phyloP scores from a whole-genome alignment of 495 filamentous ascomycete genomes.

The Trichoderma reesei region DNA sequence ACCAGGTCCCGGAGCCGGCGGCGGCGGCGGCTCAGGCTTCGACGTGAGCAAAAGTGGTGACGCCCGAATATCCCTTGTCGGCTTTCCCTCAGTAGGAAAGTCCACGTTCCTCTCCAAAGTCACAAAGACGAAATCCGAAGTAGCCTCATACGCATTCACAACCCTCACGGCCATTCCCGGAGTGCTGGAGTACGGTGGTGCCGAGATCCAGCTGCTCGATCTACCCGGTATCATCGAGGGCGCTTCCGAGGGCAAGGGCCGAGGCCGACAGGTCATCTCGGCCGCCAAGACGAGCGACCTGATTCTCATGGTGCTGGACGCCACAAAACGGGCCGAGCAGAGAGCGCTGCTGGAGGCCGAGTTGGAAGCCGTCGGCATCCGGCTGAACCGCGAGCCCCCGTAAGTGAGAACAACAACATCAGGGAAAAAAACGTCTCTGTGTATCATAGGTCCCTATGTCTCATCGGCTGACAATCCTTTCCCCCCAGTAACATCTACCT shows the following conservation, averaged over 20 bases:
- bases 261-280: conserved; percentile 94
- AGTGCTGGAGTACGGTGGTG: conserved; percentile 95
- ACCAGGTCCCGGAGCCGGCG: conserved; percentile 70
- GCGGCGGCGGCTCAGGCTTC: conserved; percentile 70
- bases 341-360: conserved; percentile 82
- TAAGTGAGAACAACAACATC: conserved; percentile 38
- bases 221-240: conserved; percentile 98
- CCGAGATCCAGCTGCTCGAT: conserved; percentile 97
- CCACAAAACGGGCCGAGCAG: conserved; percentile 94
- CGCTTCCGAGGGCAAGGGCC: conserved; percentile 88
- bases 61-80: conserved; percentile 92
- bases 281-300: conserved; percentile 99
- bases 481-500: conserved; percentile 88
- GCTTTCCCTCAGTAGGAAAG: conserved; percentile 97
- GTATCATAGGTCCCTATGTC: neutral
- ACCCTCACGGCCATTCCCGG: conserved; percentile 96
- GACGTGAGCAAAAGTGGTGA: conserved; percentile 97
- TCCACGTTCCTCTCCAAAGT: conserved; percentile 98
- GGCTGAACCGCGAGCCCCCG: conserved; percentile 88
- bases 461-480: conserved; percentile 15
- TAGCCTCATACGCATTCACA: conserved; percentile 95
- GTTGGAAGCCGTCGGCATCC: conserved; percentile 91
- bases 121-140: conserved; percentile 95
- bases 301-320: conserved; percentile 94
- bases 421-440: conserved; percentile 4